Base-by-base conservation (phyloP, 495 filamentous ascomycete species). In the Trichocladium antarcticum region DNA sequence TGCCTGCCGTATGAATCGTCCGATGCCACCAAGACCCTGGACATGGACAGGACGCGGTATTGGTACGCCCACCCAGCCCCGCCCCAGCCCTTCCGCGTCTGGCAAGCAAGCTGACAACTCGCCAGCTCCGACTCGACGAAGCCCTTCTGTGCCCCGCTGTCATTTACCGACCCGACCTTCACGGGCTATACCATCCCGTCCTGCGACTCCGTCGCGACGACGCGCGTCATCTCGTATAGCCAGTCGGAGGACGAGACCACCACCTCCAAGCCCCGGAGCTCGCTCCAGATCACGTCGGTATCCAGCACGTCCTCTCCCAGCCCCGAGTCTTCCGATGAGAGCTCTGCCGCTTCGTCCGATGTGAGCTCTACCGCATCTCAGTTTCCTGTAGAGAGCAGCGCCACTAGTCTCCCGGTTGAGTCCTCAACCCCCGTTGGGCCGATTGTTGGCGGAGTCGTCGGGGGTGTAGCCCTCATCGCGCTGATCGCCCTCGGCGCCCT, bases 391-490 rank as follows among this genome's bases (percentile, higher is more conserved):
- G 24, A 15, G 17, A 17, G 40, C 41, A 37, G 29, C 24, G 3
- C 29, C n/a, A 15, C 0, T 14, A 20, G 16, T 15, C 10, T 1
- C 10, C 20, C n/a, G n/a, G n/a, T n/a, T n/a, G n/a, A n/a, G 0
- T 42, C 50, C 1, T 60, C 56, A 3, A 58, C 56, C 1, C 61
- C 62, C 28, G 42, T 68, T 28, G 64, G 60, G n/a, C 57, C 69
- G 36, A 70, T 75, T 22, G 66, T 65, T n/a, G 73, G 73, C 17
- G 73, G 71, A 36, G 70, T 70, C 12, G 70, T 74, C 11, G 73
- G 73, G 36, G 73, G 71, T 15, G 60, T 74, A 56, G 72, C 50
- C 19, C 64, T 43, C 36, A 50, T 71, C 9, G 61, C 59, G 5
- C 56, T 74, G 7, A 59, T 69, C 56, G 67, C 58, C 6, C 35